Evolutionary conservation across 1,284 basidiomycete species (phyloP).

Genomic region (Boletus semigastroideus): DNA sequence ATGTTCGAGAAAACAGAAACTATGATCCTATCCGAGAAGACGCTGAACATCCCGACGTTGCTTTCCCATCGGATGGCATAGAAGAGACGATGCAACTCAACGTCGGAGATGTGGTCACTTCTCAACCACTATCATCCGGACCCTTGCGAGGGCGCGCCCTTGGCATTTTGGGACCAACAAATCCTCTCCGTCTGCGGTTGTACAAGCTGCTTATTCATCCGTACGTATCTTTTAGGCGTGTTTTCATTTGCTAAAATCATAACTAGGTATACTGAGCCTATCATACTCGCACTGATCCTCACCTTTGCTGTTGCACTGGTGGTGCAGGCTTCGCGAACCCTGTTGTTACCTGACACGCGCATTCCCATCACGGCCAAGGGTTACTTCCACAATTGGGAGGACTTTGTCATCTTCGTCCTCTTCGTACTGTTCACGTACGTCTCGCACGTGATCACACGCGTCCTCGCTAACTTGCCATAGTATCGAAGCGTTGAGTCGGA

Average conservation of each 20-base stretch:
- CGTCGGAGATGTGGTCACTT: conserved; percentile 29
- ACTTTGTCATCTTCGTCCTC: conserved; percentile 78
- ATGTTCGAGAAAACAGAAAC: conserved; percentile 67
- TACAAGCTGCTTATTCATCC: conserved; percentile 69
- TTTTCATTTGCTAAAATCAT: conserved; percentile 1
- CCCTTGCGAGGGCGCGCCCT: conserved; percentile 81
- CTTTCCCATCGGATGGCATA: conserved; percentile 9
- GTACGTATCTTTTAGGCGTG: conserved; percentile 41
- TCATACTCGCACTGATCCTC: conserved; percentile 83
- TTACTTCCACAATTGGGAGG: conserved; percentile 89
- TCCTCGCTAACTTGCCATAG: conserved; percentile 38
- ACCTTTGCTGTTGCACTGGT: conserved; percentile 87
- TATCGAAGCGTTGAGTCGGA: conserved; percentile 85
- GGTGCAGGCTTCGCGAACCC: conserved; percentile 68
- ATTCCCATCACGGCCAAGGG: conserved; percentile 53
- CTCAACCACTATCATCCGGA: conserved; percentile 34
- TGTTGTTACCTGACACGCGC: conserved; percentile 47
- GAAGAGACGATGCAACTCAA: conserved; percentile 32
- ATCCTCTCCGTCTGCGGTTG: conserved; percentile 58
- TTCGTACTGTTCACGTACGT: conserved; percentile 89
- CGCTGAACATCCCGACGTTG: conserved; percentile 36
- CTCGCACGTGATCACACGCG: not conserved
- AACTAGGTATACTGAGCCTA: conserved; percentile 82
- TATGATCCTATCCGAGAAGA: conserved; percentile 57
- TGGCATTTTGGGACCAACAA: conserved; percentile 73